These are phyloP conservation scores for Trichomonas vaginalis DNA, from an alignment of 208 protist genomes.

Conservation along the genomic window DNA sequence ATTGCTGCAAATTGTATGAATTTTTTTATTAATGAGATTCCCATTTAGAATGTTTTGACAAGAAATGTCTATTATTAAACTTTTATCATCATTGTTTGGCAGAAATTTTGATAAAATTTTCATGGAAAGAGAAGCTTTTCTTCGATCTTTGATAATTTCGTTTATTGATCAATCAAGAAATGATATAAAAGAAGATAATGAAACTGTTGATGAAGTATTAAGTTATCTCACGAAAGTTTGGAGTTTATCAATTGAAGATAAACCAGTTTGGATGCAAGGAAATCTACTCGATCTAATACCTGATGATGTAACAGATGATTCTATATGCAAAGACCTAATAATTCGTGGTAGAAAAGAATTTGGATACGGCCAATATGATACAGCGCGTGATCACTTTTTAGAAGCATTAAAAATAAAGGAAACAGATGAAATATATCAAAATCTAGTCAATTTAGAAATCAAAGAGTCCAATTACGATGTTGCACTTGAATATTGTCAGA, in stretches of 20 bases:
- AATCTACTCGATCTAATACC: not conserved
- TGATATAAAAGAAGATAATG: not conserved
- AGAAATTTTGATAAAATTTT: not conserved
- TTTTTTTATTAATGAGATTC: too few species aligned
- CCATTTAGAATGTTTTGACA: too few species aligned
- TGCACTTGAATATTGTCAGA: not conserved
- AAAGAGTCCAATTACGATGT: not conserved
- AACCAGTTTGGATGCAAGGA: not conserved
- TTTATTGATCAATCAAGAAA: not conserved
- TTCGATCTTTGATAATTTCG: not conserved
- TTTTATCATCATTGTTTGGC: too few species aligned
- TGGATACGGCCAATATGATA: not conserved
- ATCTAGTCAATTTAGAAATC: not conserved
- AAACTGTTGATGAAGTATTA: not conserved
- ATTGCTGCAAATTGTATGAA: too few species aligned
- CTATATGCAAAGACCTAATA: not conserved
- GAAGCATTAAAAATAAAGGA: not conserved
- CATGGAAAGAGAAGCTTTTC: not conserved
- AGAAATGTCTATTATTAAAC: too few species aligned
- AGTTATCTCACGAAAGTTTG: not conserved
- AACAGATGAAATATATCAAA: not conserved
- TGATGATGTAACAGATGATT: not conserved
- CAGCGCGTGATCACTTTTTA: not conserved
- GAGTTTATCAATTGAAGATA: not conserved
- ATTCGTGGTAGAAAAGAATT: not conserved